phyloP scores from a whole-genome alignment of 1,139 yeast species.

The Nakaseomyces uthaithaninus region DNA sequence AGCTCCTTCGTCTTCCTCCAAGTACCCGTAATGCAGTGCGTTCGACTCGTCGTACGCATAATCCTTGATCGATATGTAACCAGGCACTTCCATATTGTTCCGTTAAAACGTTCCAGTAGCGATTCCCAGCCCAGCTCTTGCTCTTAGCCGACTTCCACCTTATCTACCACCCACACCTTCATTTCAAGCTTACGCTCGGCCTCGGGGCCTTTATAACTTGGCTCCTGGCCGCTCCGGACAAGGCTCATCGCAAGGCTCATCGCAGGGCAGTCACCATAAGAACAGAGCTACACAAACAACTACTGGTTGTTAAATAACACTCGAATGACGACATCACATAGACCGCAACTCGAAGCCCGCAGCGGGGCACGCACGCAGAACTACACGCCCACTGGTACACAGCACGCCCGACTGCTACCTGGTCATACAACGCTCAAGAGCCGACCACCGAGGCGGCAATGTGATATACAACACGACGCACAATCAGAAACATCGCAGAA shows the following conservation, averaged over 20 bases:
- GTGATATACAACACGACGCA: no score
- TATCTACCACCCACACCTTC: no score
- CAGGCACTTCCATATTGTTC: slow-evolving; percentile 18
- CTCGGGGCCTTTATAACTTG: no score
- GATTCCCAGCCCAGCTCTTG: no score
- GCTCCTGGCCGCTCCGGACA: no score
- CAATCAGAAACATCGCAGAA: no score
- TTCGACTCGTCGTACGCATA: slow-evolving; percentile 65
- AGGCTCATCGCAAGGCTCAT: neutral
- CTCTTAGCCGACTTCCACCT: no score
- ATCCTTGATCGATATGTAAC: slow-evolving; percentile 51
- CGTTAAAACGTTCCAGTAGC: no score
- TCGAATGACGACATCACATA: slow-evolving; percentile 76
- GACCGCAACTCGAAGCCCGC: slow-evolving; percentile 86
- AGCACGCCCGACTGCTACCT: slow-evolving; percentile 62
- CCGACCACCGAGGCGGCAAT: no score
- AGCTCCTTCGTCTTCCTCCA: slow-evolving; percentile 14
- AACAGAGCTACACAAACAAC: neutral
- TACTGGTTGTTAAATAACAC: neutral
- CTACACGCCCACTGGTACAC: slow-evolving; percentile 36
- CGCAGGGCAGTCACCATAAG: neutral
- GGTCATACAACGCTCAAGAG: slow-evolving; percentile 64
- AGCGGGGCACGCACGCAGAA: slow-evolving; percentile 45
- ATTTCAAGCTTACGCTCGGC: no score
- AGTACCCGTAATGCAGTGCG: slow-evolving; percentile 57